Percentiles rank a stretch among this genome's conserved stretches.
Evolutionary conservation across 2,329 filamentous ascomycete genomes (phyloP).

Genomic region (Epichloe uncinata): DNA sequence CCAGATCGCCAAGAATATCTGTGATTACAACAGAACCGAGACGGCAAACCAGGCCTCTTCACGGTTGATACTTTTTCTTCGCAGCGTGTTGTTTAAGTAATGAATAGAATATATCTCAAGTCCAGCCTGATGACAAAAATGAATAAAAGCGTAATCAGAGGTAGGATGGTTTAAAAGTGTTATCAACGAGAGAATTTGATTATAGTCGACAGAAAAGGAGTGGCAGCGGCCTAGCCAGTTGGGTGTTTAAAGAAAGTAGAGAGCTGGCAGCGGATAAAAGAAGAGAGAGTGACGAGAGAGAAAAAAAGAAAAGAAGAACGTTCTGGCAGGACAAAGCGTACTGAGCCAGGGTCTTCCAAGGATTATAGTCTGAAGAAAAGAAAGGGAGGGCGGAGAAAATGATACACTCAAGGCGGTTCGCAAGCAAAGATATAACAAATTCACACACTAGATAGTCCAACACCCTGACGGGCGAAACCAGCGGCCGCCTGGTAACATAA

Average conservation of each 20-base stretch:
- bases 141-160: not conserved
- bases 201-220: conserved; percentile 28
- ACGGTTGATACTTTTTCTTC: conserved; percentile 5
- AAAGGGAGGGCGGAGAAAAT: conserved; percentile 1
- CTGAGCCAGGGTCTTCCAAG: not conserved
- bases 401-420: not conserved
- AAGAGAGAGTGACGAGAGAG: conserved; percentile 11
- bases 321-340: conserved; percentile 17
- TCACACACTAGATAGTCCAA: no score
- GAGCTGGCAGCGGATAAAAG: conserved; percentile 18
- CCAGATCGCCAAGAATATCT: not conserved
- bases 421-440: conserved; percentile 9
- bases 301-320: not conserved
- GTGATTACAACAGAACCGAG: conserved; percentile 1
- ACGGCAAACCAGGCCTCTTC: conserved; percentile 12
- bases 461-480: not conserved
- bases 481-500: not conserved
- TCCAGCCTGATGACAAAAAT: not conserved
- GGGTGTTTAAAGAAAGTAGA: conserved; percentile 26
- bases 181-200: not conserved
- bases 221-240: conserved; percentile 46
- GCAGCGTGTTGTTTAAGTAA: not conserved
- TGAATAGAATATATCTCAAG: not conserved
- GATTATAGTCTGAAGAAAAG: conserved; percentile 5
- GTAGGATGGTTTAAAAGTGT: not conserved